Evolutionary conservation across 257 asterid species (phyloP).

Genomic region (Fraxinus pennsylvanica): DNA sequence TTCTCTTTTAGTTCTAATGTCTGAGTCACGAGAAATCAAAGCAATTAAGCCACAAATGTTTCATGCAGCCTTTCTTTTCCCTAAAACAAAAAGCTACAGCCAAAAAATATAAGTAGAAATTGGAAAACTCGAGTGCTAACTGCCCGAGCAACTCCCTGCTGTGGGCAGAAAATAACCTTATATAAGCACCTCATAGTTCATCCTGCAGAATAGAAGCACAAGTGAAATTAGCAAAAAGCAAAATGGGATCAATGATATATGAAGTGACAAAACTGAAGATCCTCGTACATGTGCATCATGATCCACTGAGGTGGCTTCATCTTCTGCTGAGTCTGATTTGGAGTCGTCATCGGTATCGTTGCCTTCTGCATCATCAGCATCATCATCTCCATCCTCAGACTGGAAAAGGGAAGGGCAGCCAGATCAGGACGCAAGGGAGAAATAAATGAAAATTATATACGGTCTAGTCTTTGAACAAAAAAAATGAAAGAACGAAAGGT

Average conservation of each 20-base stretch:
- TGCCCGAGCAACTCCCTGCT: conserved; percentile 29
- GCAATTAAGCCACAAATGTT: background rate
- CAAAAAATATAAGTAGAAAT: conserved; percentile 16
- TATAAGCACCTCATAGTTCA: conserved; percentile 52
- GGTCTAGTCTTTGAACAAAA: no score
- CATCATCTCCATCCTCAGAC: conserved; percentile 73
- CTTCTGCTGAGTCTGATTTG: conserved; percentile 44
- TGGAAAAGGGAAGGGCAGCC: conserved; percentile 22
- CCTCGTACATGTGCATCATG: conserved; percentile 60
- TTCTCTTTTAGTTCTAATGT: background rate
- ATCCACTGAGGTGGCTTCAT: conserved; percentile 35
- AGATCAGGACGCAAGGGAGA: background rate
- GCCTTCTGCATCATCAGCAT: conserved; percentile 34
- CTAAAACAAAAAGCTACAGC: conserved; percentile 34
- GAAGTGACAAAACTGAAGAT: background rate
- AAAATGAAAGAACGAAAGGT: background rate
- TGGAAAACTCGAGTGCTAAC: conserved; percentile 19
- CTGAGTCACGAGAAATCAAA: background rate
- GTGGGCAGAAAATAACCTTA: conserved; percentile 16
- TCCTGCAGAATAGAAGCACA: conserved; percentile 52
- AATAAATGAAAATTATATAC: background rate
- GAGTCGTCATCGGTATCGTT: conserved; percentile 50
- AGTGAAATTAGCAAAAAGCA: background rate
- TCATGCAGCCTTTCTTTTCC: conserved; percentile 28
- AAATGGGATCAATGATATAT: background rate